These are phyloP conservation scores for Diaporthe citri DNA, from an alignment of 2,329 filamentous ascomycete species.

Conservation along the genomic window DNA sequence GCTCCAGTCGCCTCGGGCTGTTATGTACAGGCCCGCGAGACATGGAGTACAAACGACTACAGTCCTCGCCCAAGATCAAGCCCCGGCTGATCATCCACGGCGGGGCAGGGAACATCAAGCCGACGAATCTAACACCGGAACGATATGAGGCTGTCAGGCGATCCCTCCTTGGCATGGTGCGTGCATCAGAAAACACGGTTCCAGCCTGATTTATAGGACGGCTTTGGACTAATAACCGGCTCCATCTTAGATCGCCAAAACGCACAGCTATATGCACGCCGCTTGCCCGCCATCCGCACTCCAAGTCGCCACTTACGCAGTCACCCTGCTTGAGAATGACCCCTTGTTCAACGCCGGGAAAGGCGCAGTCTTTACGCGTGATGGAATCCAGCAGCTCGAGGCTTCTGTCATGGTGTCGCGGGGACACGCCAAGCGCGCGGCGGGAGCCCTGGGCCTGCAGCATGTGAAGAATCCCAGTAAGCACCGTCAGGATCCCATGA, in stretches of 20 bases:
- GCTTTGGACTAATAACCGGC: slow-evolving; percentile 4
- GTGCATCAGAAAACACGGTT: slow-evolving; percentile 37
- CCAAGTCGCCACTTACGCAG: slow-evolving; percentile 80
- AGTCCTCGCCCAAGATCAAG: slow-evolving; percentile 48
- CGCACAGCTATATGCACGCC: slow-evolving; percentile 61
- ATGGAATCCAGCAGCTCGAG: slow-evolving; percentile 87
- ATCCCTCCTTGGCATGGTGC: slow-evolving; percentile 73
- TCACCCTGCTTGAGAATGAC: slow-evolving; percentile 81
- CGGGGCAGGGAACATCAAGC: slow-evolving; percentile 78
- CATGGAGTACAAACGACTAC: slow-evolving; percentile 57
- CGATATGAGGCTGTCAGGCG: slow-evolving; percentile 70
- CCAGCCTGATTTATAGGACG: background rate
- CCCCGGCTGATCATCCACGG: slow-evolving; percentile 79
- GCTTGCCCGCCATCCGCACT: slow-evolving; percentile 65
- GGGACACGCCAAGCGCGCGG: slow-evolving; percentile 79
- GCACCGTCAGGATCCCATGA: background rate
- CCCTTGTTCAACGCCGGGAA: slow-evolving; percentile 86
- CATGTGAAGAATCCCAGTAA: slow-evolving; percentile 79
- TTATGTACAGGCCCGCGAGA: background rate
- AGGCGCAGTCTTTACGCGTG: slow-evolving; percentile 88
- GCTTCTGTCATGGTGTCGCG: slow-evolving; percentile 87
- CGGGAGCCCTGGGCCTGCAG: slow-evolving; percentile 79
- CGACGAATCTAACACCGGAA: slow-evolving; percentile 67
- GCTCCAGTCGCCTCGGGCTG: background rate
- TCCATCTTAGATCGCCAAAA: slow-evolving; percentile 55